These are phyloP conservation scores for Penicillium olsonii DNA, from an alignment of 2,329 filamentous ascomycete species.

Conservation along the genomic window DNA sequence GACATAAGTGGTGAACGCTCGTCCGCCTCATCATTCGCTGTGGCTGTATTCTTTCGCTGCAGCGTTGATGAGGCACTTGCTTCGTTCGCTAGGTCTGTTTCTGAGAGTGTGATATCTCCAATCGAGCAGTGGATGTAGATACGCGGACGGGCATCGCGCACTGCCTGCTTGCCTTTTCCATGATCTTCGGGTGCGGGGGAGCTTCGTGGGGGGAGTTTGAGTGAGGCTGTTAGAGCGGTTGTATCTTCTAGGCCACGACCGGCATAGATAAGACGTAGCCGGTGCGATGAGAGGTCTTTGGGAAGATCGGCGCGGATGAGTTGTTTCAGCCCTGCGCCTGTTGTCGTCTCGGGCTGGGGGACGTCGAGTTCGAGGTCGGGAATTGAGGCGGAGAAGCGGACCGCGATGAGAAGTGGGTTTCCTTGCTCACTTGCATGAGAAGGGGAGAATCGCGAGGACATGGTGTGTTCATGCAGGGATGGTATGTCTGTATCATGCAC, in stretches of 20 bases:
- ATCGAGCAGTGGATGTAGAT: constrained; percentile 95
- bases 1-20: constrained; percentile 9
- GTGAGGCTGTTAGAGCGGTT: constrained; percentile 65
- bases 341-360: constrained; percentile 65
- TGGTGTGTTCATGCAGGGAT: constrained; percentile 1
- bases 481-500: background rate
- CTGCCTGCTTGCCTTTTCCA: constrained; percentile 68
- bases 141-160: constrained; percentile 55
- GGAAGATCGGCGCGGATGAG: constrained; percentile 74
- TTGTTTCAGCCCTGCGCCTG: constrained; percentile 77
- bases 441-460: constrained; percentile 19
- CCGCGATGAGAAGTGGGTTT: constrained; percentile 67
- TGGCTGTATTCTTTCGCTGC: constrained; percentile 13
- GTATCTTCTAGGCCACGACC: constrained; percentile 81
- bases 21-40: background rate
- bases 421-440: constrained; percentile 14
- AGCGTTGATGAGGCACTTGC: constrained; percentile 41
- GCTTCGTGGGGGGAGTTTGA: constrained; percentile 60
- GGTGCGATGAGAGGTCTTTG: constrained; percentile 61
- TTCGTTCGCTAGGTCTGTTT: constrained; percentile 70
- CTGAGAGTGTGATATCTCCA: constrained; percentile 69
- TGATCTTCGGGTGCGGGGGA: constrained; percentile 27
- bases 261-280: constrained; percentile 85
- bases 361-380: constrained; percentile 82
- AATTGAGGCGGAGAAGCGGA: constrained; percentile 85